Conservation (phyloP, 805 yeast genomes). For the Starmera amethionina region DNA sequence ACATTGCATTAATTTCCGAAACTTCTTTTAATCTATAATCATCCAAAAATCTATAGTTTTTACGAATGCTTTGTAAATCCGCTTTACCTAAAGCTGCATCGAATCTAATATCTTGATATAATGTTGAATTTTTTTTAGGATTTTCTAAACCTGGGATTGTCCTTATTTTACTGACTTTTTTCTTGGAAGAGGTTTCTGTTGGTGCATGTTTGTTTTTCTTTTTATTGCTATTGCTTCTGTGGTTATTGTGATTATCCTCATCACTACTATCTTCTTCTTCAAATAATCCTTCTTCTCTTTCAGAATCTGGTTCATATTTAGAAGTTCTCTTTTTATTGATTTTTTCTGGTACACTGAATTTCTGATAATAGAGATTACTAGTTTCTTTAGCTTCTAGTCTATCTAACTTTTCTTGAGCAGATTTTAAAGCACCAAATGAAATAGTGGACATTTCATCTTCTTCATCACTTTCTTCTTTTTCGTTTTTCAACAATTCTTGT, state of each 20-base stretch:
- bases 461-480: conserved; percentile 10
- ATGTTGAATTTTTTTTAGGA: conserved; percentile 26
- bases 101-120: conserved; percentile 79
- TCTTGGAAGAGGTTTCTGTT: conserved; percentile 63
- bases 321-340: not conserved
- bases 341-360: not conserved
- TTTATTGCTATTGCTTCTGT: conserved; percentile 8
- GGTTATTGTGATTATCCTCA: conserved; percentile 13
- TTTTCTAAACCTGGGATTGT: conserved; percentile 59
- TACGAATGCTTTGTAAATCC: conserved; percentile 54
- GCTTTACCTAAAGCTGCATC: conserved; percentile 86
- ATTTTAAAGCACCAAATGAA: conserved; percentile 57
- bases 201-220: conserved; percentile 80
- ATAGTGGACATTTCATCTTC: conserved; percentile 36
- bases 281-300: conserved; percentile 6
- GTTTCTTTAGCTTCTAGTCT: conserved; percentile 7
- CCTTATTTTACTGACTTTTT: conserved; percentile 58
- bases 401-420: conserved; percentile 41
- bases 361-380: not conserved
- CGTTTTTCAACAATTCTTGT: conserved; percentile 4
- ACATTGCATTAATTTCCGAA: conserved; percentile 40
- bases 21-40: conserved; percentile 77
- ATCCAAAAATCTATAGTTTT: conserved; percentile 77
- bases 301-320: not conserved
- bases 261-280: conserved; percentile 14